A percentile compares a stretch with the other conserved stretches of the same genome.
Evolutionary conservation across 108 stramenopile species (phyloP).

Genomic region (Nitzschia inconspicua): DNA sequence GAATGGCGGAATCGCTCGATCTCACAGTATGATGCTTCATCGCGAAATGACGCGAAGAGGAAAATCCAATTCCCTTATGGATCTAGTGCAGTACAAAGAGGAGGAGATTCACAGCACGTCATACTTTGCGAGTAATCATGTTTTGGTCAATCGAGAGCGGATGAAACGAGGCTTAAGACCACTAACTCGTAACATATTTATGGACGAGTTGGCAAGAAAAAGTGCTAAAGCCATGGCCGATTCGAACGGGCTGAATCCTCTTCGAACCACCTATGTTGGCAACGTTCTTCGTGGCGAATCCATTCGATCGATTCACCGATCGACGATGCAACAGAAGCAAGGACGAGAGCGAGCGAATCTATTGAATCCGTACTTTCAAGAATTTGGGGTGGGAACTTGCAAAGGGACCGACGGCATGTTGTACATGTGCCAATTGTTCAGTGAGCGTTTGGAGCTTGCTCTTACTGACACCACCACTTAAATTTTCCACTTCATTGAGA

Average conservation of each 20-base stretch:
- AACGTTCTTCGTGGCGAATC: slow-evolving; percentile 37
- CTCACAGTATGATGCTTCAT: slow-evolving; percentile 32
- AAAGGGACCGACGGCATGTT: slow-evolving; percentile 33
- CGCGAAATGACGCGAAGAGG: slow-evolving; percentile 26
- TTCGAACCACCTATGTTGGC: slow-evolving; percentile 30
- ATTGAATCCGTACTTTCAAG: slow-evolving; percentile 34
- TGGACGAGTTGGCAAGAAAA: slow-evolving; percentile 32
- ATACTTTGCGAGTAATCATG: slow-evolving; percentile 42
- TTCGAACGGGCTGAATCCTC: slow-evolving; percentile 8
- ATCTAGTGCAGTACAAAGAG: slow-evolving; percentile 26
- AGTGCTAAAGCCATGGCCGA: slow-evolving; percentile 32
- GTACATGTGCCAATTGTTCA: slow-evolving; percentile 40
- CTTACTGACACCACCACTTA: slow-evolving; percentile 18
- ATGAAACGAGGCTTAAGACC: slow-evolving; percentile 36
- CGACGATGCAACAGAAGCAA: slow-evolving; percentile 25
- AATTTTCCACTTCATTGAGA: background rate
- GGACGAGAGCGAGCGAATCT: slow-evolving; percentile 34
- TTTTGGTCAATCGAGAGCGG: slow-evolving; percentile 39
- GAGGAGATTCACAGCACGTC: slow-evolving; percentile 41
- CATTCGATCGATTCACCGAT: slow-evolving; percentile 32
- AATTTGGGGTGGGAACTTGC: slow-evolving; percentile 37
- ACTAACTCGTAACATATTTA: slow-evolving; percentile 22
- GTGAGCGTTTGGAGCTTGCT: slow-evolving; percentile 30
- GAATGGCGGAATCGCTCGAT: slow-evolving; percentile 9
- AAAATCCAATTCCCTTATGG: slow-evolving; percentile 16